Evolutionary conservation across 176 grass and related monocot genomes (phyloP).

Genomic region (Rhynchospora pubera): DNA sequence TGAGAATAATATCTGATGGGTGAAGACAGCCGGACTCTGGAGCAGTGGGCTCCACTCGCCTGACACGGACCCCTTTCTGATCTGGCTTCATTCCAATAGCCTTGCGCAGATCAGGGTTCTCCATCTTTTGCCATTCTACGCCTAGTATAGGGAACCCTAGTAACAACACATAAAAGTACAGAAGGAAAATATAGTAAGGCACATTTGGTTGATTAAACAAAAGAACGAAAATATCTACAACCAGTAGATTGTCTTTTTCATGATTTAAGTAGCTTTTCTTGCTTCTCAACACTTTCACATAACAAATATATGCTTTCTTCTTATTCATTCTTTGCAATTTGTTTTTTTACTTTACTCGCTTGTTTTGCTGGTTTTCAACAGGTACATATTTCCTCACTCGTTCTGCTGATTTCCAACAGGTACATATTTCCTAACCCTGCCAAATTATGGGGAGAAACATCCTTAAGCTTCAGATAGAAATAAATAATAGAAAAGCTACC

Average conservation of each 20-base stretch:
- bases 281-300: background rate
- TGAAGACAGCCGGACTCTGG: conserved; percentile 65
- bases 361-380: background rate
- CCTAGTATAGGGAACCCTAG: conserved; percentile 92
- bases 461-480: conserved; percentile 3
- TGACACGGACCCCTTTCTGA: conserved; percentile 87
- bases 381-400: too few species aligned
- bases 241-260: too few species aligned
- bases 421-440: background rate
- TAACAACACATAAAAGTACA: conserved; percentile 7
- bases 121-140: conserved; percentile 98
- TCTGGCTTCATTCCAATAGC: conserved; percentile 87
- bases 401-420: background rate
- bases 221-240: background rate
- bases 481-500: conserved; percentile 34
- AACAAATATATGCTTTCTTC: background rate
- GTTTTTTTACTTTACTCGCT: background rate
- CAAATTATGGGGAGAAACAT: too few species aligned
- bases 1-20: conserved; percentile 87
- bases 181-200: background rate
- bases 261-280: background rate
- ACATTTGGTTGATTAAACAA: conserved; percentile 13
- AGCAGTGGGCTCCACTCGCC: conserved; percentile 88
- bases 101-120: conserved; percentile 93
- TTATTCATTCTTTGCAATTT: background rate